These are phyloP conservation scores for Suillus cothurnatus DNA, from an alignment of 768 basidiomycete genomes.

Conservation along the genomic window DNA sequence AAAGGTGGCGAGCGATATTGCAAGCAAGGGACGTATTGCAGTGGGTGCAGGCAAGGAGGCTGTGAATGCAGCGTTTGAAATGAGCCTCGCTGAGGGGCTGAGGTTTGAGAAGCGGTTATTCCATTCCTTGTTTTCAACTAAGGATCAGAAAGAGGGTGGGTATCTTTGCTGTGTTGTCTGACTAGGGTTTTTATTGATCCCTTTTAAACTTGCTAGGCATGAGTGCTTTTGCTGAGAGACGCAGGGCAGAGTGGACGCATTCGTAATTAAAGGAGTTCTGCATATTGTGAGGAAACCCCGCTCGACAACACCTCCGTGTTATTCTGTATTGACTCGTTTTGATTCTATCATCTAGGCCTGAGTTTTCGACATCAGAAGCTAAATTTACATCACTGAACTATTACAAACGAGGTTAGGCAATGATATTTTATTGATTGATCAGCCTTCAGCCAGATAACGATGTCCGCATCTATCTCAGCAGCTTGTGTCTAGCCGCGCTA, in stretches of 20 bases:
- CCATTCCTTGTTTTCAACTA: slow-evolving; percentile 90
- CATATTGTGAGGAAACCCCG: not conserved
- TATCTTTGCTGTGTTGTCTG: slow-evolving; percentile 6
- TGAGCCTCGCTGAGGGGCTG: slow-evolving; percentile 80
- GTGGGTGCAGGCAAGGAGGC: slow-evolving; percentile 92
- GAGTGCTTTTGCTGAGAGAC: slow-evolving; percentile 92
- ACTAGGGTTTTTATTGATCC: slow-evolving; percentile 9
- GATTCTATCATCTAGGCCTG: not conserved
- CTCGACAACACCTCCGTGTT: not conserved
- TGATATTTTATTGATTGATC: not conserved
- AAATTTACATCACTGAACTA: not conserved
- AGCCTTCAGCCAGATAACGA: not conserved
- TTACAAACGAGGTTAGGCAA: not conserved
- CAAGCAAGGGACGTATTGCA: slow-evolving; percentile 79
- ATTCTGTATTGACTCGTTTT: not conserved
- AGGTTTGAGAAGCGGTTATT: slow-evolving; percentile 88
- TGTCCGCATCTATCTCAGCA: not conserved
- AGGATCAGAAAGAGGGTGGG: slow-evolving; percentile 94
- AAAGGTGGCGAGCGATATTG: slow-evolving; percentile 74
- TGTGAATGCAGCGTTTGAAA: slow-evolving; percentile 90
- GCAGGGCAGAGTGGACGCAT: slow-evolving; percentile 82
- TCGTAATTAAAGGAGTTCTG: slow-evolving; percentile 21
- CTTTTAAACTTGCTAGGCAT: slow-evolving; percentile 60
- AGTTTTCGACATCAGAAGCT: not conserved
- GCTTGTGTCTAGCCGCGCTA: not conserved